phyloP scores from a whole-genome alignment of 768 basidiomycete genomes.

The Leccinellum luteum region DNA sequence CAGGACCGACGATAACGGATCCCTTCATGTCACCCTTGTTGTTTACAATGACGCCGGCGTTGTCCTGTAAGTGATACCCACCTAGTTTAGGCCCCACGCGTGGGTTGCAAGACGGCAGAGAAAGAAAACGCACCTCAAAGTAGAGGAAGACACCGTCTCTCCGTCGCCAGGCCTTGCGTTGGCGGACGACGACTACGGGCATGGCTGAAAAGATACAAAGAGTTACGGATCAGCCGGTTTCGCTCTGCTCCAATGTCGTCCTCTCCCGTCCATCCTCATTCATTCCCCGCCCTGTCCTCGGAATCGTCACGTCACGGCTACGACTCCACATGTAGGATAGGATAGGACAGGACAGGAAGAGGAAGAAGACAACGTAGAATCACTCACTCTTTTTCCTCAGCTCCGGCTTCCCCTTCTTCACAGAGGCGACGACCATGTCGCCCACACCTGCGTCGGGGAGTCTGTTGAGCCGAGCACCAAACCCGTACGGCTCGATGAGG shows the following conservation, averaged over 20 bases:
- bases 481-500: slow-evolving; percentile 93
- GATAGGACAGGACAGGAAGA: background rate
- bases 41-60: slow-evolving; percentile 97
- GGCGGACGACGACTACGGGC: slow-evolving; percentile 95
- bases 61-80: slow-evolving; percentile 52
- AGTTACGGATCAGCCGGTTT: slow-evolving; percentile 4
- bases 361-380: background rate
- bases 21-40: slow-evolving; percentile 99
- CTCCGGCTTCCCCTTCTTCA: slow-evolving; percentile 99
- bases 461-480: slow-evolving; percentile 95
- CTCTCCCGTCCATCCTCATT: background rate
- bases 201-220: slow-evolving; percentile 60
- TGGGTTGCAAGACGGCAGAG: background rate
- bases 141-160: slow-evolving; percentile 99
- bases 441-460: slow-evolving; percentile 94
- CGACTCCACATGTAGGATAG: background rate
- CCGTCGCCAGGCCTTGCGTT: slow-evolving; percentile 98
- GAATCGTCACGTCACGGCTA: background rate
- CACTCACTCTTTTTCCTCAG: slow-evolving; percentile 97
- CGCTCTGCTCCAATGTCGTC: background rate
- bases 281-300: background rate
- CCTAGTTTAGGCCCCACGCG: background rate
- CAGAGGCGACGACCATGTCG: slow-evolving; percentile 94
- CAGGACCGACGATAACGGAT: slow-evolving; percentile 92
- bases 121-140: slow-evolving; percentile 68